A percentile compares a stretch with the other conserved stretches of the same genome.
phyloP scores from a whole-genome alignment of 2,329 filamentous ascomycete genomes.

The Albifimbria verrucaria region DNA sequence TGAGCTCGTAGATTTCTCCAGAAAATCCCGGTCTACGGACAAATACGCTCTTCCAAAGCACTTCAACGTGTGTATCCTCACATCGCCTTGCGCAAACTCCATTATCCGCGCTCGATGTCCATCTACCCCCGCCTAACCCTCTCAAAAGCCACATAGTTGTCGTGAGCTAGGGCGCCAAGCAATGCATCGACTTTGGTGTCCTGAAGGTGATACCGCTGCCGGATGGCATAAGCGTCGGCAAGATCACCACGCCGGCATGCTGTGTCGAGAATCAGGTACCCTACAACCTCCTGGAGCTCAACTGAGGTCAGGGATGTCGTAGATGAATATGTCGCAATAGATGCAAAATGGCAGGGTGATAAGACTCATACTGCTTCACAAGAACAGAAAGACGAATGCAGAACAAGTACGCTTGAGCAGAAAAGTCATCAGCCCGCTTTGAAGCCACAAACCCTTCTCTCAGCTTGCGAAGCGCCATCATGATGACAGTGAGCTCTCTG shows the following conservation, averaged over 20 bases:
- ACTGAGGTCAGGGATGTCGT: constrained; percentile 63
- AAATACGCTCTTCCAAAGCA: constrained; percentile 83
- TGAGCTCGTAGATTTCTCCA: constrained; percentile 66
- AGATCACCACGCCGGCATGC: constrained; percentile 80
- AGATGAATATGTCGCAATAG: constrained; percentile 71
- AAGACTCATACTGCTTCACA: constrained; percentile 79
- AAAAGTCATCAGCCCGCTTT: constrained; percentile 73
- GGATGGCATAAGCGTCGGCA: constrained; percentile 67
- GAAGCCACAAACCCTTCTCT: constrained; percentile 85
- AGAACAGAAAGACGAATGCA: constrained; percentile 82
- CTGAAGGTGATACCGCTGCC: constrained; percentile 56
- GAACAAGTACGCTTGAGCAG: constrained; percentile 88
- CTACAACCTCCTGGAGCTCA: constrained; percentile 75
- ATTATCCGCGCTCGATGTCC: constrained; percentile 77
- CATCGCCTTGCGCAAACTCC: constrained; percentile 73
- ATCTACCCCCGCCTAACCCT: constrained; percentile 69
- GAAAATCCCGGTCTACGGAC: constrained; percentile 61
- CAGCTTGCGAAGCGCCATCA: constrained; percentile 85
- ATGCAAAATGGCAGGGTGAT: constrained; percentile 81
- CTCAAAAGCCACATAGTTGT: constrained; percentile 81
- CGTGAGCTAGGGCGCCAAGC: constrained; percentile 68
- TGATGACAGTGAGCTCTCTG: constrained; percentile 67
- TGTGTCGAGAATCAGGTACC: constrained; percentile 81
- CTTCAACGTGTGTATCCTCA: constrained; percentile 77
- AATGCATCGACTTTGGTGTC: constrained; percentile 68